phyloP scores from a whole-genome alignment of 495 filamentous ascomycete genomes.

The Neurospora cerealis region DNA sequence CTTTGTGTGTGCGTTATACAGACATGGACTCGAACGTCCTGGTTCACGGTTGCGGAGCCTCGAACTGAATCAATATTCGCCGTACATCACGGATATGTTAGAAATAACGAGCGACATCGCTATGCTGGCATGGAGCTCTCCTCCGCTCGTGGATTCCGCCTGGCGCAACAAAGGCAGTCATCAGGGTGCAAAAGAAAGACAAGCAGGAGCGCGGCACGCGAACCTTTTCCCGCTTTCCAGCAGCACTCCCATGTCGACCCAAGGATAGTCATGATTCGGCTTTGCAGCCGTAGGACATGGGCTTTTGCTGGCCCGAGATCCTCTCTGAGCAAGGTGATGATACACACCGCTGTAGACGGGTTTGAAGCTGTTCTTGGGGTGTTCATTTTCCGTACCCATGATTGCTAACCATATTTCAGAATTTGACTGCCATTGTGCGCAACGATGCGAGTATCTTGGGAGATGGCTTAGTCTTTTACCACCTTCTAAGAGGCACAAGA shows the following conservation, averaged over 20 bases:
- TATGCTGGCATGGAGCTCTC: conserved; percentile 1
- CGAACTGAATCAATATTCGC: conserved; percentile 12
- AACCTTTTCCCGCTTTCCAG: conserved; percentile 14
- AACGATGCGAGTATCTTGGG: neutral
- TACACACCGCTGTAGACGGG: neutral
- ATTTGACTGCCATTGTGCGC: neutral
- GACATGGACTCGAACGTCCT: conserved; percentile 9
- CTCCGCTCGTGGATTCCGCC: neutral
- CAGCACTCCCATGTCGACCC: conserved; percentile 17
- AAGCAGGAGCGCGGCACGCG: conserved; percentile 8
- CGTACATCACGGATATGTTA: conserved; percentile 12
- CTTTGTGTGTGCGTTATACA: conserved; percentile 2
- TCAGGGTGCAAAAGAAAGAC: neutral
- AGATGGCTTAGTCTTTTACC: neutral
- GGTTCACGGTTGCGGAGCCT: conserved; percentile 16
- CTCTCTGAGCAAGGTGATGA: neutral
- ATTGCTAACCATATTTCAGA: neutral
- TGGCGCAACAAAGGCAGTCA: conserved; percentile 10
- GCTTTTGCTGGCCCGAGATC: neutral
- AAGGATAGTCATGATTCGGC: conserved; percentile 13
- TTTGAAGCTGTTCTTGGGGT: neutral
- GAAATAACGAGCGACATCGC: conserved; percentile 14
- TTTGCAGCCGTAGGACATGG: conserved; percentile 8
- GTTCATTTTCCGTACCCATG: neutral
- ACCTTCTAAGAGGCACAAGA: neutral